Evolutionary conservation across 2,329 filamentous ascomycete species (phyloP), one percentile per base, ranked within the genome.

Genomic region (Pyrenochaeta sp.): DNA sequence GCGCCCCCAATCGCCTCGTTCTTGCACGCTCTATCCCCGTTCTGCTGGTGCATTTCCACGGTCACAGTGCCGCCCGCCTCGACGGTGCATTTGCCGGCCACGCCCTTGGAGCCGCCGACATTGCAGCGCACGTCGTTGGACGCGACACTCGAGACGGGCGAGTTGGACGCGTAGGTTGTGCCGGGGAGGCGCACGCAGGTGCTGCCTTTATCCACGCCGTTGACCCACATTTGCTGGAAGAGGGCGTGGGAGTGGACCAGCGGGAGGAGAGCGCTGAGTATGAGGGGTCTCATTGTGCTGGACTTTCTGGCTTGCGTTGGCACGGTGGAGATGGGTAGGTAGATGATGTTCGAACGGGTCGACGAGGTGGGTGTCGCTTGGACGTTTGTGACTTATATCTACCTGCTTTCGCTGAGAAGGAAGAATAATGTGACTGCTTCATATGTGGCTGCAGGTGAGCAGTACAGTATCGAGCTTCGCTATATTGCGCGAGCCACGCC

Each of bases 1-100:
- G 72, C 74, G 2, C 76, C 61, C 43, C 82, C 81, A 68, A 84
- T 81, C 27, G 82, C 76, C 50, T 84, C 78, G 37, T 71, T 66
- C 2, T 74, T 51, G 44, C 60, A 63, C 27, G 26, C 46, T 8
- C 61, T 44, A 30, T 63, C 56, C 9, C 52, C 53, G 11, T 55
- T 54, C 51, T 65, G 61, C 48, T 60, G 57, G 28, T 63, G 59
- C 62, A 64, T 64, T 36, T 65, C 61, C 0, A 65, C 59, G 1
- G 61, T 59, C 4, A 65, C 50, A 4, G 52, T 58, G 8, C 41
- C 53, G 8, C 61, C 61, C 6, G 61, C 61, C 21, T 35, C 22
- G 13, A 58, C 55, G 9, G 51, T 38, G 24, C 59, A 62, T 32
- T 62, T 62, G 7, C 52, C 55, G 6, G 53, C 39, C n/a, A 54